Evolutionary conservation across 208 protist species (phyloP).

Genomic region (Trichomonas vaginalis): DNA sequence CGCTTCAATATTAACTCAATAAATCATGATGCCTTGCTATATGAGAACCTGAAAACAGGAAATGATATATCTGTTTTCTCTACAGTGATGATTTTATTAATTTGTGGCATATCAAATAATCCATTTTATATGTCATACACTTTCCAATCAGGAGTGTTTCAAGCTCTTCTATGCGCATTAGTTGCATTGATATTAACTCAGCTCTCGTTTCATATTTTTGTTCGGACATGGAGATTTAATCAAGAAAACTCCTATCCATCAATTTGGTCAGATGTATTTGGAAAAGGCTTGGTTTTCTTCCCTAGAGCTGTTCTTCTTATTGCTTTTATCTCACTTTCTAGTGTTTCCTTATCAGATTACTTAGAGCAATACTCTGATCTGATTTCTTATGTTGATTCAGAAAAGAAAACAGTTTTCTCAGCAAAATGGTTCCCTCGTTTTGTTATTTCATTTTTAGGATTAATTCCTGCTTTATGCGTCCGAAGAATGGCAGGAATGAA

Average conservation of each 20-base stretch:
- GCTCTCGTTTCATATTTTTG: not conserved
- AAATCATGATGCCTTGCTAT: not conserved
- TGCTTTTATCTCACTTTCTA: not conserved
- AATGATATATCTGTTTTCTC: not conserved
- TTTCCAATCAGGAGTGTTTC: not conserved
- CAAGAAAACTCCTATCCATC: not conserved
- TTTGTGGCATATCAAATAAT: not conserved
- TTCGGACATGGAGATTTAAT: not conserved
- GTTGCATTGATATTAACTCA: not conserved
- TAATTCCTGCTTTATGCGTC: not conserved
- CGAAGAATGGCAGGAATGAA: not conserved
- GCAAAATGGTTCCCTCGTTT: not conserved
- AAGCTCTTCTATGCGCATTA: not conserved
- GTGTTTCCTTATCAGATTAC: not conserved
- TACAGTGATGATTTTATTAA: not conserved
- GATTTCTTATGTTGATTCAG: not conserved
- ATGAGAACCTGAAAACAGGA: not conserved
- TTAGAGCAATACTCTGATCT: not conserved
- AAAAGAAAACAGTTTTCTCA: not conserved
- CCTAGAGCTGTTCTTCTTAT: not conserved
- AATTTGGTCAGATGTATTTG: not conserved
- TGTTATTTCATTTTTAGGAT: not conserved
- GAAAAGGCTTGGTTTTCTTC: not conserved
- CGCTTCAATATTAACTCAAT: not conserved
- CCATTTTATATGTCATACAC: not conserved